Evolutionary conservation across 1,139 yeast species (phyloP), one percentile per base, ranked within the genome.

Genomic region (Scheffersomyces illinoinensis): DNA sequence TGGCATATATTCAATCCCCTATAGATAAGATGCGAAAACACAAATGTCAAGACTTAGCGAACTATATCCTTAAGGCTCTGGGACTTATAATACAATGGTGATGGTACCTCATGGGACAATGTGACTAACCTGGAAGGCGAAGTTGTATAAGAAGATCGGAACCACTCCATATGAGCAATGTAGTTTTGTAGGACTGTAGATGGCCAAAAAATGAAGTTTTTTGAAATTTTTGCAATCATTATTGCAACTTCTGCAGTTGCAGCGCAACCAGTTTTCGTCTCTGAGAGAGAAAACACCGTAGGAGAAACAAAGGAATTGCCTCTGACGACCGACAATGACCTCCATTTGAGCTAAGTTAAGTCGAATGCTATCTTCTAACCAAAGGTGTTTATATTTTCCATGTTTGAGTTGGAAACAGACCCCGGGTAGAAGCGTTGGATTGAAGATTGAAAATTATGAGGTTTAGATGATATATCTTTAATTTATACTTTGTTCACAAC

Each of bases 401-500:
- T 57, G 60, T 57, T 57, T 47, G 48, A 57, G 24, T 54, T 54
- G 3, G 61, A 59, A 39, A 56, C 33, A 46, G 58, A 53, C n/a
- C 56, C 58, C 57, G 61, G 61, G 48, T 53, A 4, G 21, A 26
- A 7, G 53, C 58, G 4, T 52, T 66, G 59, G 61, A 60, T n/a
- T n/a, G n/a, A n/a, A n/a, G n/a, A n/a, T n/a, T n/a, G n/a, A n/a
- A n/a, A n/a, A n/a, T n/a, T n/a, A n/a, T n/a, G n/a, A n/a, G n/a
- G n/a, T n/a, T n/a, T n/a, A n/a, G n/a, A n/a, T n/a, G n/a, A n/a
- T n/a, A n/a, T n/a, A n/a, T n/a, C n/a, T n/a, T n/a, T n/a, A n/a
- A n/a, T n/a, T n/a, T n/a, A n/a, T n/a, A n/a, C 47, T 65, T 66
- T 53, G 58, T 61, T 39, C 64, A 67, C 56, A 85, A 85, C 68